These are phyloP conservation scores for Mucor sp. DNA, from an alignment of 371 early-diverging fungal species.

Conservation along the genomic window DNA sequence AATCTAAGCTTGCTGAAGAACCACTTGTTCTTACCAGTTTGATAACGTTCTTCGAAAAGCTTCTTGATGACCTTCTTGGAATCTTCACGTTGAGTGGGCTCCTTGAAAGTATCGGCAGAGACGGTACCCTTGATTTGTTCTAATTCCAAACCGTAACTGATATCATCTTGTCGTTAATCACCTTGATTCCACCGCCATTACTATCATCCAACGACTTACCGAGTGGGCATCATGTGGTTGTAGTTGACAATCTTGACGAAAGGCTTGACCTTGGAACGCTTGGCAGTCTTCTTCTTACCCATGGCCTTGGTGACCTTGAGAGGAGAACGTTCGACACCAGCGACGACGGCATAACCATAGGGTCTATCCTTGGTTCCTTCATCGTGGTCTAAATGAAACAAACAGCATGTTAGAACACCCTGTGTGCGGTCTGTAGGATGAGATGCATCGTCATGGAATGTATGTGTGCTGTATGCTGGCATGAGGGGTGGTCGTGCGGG, in stretches of 20 bases:
- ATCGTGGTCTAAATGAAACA: conserved; percentile 60
- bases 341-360: conserved; percentile 96
- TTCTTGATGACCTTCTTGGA: conserved; percentile 94
- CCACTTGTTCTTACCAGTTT: conserved; percentile 98
- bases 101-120: conserved; percentile 87
- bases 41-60: conserved; percentile 93
- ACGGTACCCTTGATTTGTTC: conserved; percentile 87
- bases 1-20: conserved; percentile 99
- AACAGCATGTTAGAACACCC: not conserved
- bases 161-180: not conserved
- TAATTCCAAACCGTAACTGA: conserved; percentile 79
- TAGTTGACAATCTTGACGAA: conserved; percentile 88
- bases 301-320: conserved; percentile 92
- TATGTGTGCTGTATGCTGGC: not conserved
- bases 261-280: conserved; percentile 95
- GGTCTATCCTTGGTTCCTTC: conserved; percentile 90
- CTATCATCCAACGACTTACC: conserved; percentile 46
- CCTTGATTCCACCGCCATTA: too few relatives aligned
- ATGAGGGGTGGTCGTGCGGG: too few relatives aligned
- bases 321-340: conserved; percentile 95
- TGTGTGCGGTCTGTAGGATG: not conserved
- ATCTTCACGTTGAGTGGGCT: conserved; percentile 87
- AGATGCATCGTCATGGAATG: not conserved
- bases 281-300: conserved; percentile 92
- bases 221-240: conserved; percentile 98